Base-by-base conservation (phyloP, 495 filamentous ascomycete genomes). In the Zalerion maritima region DNA sequence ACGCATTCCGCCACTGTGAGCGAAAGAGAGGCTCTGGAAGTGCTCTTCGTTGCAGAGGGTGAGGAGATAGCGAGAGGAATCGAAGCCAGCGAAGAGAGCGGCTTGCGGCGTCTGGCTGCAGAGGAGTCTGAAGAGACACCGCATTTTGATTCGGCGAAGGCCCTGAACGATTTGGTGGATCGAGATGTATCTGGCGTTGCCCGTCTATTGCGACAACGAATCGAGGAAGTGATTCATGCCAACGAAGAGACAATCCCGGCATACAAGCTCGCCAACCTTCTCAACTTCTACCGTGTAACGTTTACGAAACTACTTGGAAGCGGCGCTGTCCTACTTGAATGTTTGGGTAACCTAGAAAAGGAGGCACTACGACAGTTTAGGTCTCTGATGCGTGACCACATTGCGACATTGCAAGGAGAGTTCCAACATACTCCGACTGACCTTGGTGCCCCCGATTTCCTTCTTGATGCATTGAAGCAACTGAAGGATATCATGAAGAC, bases 1-100 rank as follows among this genome's bases (percentile, higher is more conserved):
- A 73, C 75, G 2, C 89, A 99, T 46, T 94, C 91, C 1, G 78
- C 85, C 4, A 73, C 87, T 0, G 89, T 96, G 0, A 86, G 85
- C 12, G 89, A 99, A 52, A 69, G 81, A 24, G 89, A 99, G 51
- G 82, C 87, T 2, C 62, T 99, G 11, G 89, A 94, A 45, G 73
- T 79, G 3, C 57, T 99, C 3, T 96, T 96, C 46, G 76, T 94
- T 19, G 73, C 77, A 2, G 85, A 93, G 31, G 86, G 82, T n/a
- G 81, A 89, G 34, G 82, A 93, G 37, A 79, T 93, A 37, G 81
- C 78, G 20, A 78, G 73, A 34, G 81, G 78, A 3, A 81, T 97
- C 21, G 73, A 85, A 46, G 78, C 81, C 21, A 85, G 85, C 3
- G 60, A 81, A 8, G 82, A 80, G 41, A 91, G 76, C 36, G 84